Evolutionary conservation across 1,284 basidiomycete species (phyloP).

Genomic region (Sporisorium scitamineum): DNA sequence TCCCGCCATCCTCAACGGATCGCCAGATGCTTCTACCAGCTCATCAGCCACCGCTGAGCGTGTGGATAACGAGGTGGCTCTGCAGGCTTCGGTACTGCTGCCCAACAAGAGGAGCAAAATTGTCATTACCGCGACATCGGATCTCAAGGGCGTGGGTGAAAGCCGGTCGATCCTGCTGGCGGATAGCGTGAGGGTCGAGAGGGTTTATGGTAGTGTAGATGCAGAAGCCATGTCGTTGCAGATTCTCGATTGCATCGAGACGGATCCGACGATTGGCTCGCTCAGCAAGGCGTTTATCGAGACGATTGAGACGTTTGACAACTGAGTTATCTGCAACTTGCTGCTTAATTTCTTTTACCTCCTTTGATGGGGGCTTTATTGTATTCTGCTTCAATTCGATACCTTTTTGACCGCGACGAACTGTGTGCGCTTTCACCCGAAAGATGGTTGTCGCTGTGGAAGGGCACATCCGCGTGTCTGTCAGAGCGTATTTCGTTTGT

Average conservation of each 20-base stretch:
- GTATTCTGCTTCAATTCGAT: slow-evolving; percentile 5
- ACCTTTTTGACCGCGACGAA: background rate
- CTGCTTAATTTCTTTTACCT: background rate
- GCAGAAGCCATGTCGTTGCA: slow-evolving; percentile 50
- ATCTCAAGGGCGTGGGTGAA: slow-evolving; percentile 42
- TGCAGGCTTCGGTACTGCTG: slow-evolving; percentile 54
- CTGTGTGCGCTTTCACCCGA: background rate
- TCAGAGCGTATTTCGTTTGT: too few relatives aligned
- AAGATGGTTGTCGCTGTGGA: too few relatives aligned
- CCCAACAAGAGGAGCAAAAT: slow-evolving; percentile 49
- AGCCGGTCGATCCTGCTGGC: slow-evolving; percentile 43
- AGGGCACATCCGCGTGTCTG: too few relatives aligned
- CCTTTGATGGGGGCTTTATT: background rate
- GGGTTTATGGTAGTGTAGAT: slow-evolving; percentile 55
- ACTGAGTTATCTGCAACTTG: slow-evolving; percentile 7
- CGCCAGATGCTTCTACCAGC: slow-evolving; percentile 26
- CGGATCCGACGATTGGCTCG: slow-evolving; percentile 49
- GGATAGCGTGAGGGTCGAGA: slow-evolving; percentile 43
- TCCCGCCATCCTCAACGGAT: slow-evolving; percentile 16
- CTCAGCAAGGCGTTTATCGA: slow-evolving; percentile 51
- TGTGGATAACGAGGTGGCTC: slow-evolving; percentile 25
- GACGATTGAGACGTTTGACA: slow-evolving; percentile 54
- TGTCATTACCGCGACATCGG: slow-evolving; percentile 44
- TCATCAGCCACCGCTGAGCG: slow-evolving; percentile 14
- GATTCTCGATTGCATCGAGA: slow-evolving; percentile 52